phyloP scores from a whole-genome alignment of 129 eudicot genomes.

The Erigeron canadensis region DNA sequence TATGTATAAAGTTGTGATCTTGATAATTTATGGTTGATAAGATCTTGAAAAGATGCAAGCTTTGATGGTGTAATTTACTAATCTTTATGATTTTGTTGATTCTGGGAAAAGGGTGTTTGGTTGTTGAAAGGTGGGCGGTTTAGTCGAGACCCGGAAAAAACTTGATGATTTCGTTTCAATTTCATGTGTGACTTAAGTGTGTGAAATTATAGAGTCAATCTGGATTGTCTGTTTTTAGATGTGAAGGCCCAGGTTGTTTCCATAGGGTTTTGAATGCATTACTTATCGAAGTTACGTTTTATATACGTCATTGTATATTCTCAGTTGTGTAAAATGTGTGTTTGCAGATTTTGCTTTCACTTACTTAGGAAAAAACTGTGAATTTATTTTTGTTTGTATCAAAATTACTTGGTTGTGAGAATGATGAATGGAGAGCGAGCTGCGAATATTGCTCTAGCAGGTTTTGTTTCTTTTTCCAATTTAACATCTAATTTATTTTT shows the following conservation, averaged over 20 bases:
- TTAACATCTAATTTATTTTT: neutral
- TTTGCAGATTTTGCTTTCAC: conserved; percentile 24
- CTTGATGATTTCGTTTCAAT: no score
- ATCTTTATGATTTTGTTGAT: neutral
- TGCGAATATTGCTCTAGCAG: conserved; percentile 87
- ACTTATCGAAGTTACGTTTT: neutral
- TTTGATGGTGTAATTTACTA: neutral
- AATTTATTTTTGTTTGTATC: conserved; percentile 8
- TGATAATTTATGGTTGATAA: conserved; percentile 5
- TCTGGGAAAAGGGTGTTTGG: conserved; percentile 8
- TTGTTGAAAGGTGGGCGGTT: neutral
- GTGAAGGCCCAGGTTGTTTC: no score
- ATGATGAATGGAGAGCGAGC: conserved; percentile 83
- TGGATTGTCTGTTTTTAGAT: no score
- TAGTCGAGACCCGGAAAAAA: no score
- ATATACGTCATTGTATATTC: neutral
- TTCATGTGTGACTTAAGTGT: no score
- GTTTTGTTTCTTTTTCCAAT: conserved; percentile 32
- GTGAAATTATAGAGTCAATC: no score
- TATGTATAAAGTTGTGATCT: conserved; percentile 12
- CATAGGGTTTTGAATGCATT: no score
- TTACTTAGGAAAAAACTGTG: conserved; percentile 13
- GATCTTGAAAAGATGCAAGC: neutral
- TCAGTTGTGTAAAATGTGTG: neutral
- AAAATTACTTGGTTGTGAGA: conserved; percentile 28